Evolutionary conservation across 1,139 yeast genomes (phyloP).

Genomic region (Kodamaea sp.): DNA sequence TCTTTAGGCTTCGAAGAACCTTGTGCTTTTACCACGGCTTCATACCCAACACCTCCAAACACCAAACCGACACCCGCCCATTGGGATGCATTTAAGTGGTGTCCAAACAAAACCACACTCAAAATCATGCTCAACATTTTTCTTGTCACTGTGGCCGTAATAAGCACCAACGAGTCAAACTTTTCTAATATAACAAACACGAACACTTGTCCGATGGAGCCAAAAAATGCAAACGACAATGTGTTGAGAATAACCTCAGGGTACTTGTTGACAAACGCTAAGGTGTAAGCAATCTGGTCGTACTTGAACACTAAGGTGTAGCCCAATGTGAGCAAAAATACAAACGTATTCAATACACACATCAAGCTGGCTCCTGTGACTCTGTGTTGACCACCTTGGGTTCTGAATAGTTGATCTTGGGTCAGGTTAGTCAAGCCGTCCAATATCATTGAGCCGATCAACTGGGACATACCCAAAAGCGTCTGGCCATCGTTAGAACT

Average conservation of each 20-base stretch:
- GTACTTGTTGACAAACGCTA: conserved; percentile 47
- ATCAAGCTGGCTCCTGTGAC: conserved; percentile 81
- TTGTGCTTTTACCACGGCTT: conserved; percentile 43
- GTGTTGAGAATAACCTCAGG: conserved; percentile 61
- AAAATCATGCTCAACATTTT: conserved; percentile 94
- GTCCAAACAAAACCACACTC: conserved; percentile 85
- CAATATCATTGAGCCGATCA: conserved; percentile 65
- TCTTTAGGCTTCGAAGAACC: conserved; percentile 2
- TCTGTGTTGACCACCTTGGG: conserved; percentile 9
- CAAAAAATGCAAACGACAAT: conserved; percentile 69
- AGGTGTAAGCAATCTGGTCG: conserved; percentile 50
- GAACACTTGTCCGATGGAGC: conserved; percentile 90
- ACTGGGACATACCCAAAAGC: conserved; percentile 58
- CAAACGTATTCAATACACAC: conserved; percentile 73
- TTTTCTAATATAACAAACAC: conserved; percentile 80
- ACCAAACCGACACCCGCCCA: conserved; percentile 81
- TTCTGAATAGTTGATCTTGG: conserved; percentile 78
- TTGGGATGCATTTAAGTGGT: conserved; percentile 59
- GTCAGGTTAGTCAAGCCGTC: conserved; percentile 95
- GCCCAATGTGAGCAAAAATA: conserved; percentile 38
- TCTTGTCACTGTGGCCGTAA: conserved; percentile 93
- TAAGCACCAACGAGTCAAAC: conserved; percentile 80
- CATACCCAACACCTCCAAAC: conserved; percentile 77
- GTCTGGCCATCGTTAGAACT: conserved; percentile 43
- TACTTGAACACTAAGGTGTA: conserved; percentile 46